Evolutionary conservation across 2,329 filamentous ascomycete species (phyloP).

Genomic region (Colletotrichum coccodes): DNA sequence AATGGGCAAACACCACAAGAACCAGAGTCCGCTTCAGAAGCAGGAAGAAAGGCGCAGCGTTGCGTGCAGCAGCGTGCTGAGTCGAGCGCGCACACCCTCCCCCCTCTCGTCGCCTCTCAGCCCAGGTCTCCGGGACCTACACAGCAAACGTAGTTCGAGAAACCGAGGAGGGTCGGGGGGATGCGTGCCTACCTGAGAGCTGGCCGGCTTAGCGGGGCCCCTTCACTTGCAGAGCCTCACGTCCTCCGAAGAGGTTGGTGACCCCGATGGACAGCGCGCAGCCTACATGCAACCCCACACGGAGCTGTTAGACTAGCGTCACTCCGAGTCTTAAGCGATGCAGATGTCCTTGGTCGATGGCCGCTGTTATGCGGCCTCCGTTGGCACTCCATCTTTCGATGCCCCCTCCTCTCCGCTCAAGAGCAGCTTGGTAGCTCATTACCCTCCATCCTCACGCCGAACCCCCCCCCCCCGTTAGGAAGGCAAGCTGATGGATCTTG

Average conservation of each 20-base stretch:
- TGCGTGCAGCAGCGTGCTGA: background rate
- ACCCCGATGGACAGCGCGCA: background rate
- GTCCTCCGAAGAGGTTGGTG: background rate
- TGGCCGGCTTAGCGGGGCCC: background rate
- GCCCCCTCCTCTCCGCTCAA: background rate
- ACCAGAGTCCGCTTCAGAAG: background rate
- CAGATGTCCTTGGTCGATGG: background rate
- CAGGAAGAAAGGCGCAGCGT: background rate
- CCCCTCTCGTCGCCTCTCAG: background rate
- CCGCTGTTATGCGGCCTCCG: background rate
- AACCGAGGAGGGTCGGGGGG: background rate
- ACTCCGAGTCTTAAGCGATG: background rate
- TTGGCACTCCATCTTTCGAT: background rate
- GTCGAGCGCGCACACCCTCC: background rate
- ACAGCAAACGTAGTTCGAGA: background rate
- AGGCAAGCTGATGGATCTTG: background rate
- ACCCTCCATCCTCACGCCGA: background rate
- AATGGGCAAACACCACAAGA: background rate
- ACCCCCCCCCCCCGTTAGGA: background rate
- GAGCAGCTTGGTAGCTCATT: background rate
- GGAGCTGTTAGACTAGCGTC: background rate
- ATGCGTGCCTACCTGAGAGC: background rate
- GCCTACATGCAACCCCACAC: background rate
- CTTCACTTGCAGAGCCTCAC: background rate
- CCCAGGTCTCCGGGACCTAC: background rate